These are phyloP conservation scores for Corymbia maculata DNA, from an alignment of 345 rosid genomes.

Conservation along the genomic window DNA sequence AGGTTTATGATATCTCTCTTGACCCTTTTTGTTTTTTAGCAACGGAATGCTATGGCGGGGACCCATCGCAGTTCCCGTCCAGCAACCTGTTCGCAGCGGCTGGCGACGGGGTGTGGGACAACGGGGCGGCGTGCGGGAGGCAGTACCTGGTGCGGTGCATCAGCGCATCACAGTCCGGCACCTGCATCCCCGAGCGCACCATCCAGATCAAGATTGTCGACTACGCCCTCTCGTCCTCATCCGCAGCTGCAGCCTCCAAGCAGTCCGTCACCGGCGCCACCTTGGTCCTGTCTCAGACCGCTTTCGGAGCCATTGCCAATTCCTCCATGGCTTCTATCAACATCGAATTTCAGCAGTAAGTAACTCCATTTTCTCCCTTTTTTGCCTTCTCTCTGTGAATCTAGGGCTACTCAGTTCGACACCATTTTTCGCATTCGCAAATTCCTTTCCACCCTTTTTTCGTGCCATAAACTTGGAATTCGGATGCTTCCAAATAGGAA, in stretches of 20 bases:
- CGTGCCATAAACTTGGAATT: neutral
- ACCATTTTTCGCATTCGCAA: neutral
- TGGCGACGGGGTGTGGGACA: constrained; percentile 64
- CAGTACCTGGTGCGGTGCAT: constrained; percentile 53
- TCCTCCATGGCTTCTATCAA: constrained; percentile 18
- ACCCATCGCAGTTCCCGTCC: constrained; percentile 40
- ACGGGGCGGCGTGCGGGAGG: constrained; percentile 58
- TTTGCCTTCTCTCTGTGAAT: neutral
- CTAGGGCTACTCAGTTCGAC: neutral
- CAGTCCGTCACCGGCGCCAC: constrained; percentile 21
- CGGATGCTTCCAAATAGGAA: neutral
- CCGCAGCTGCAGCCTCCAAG: neutral
- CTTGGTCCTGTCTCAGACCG: constrained; percentile 37
- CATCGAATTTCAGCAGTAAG: constrained; percentile 48
- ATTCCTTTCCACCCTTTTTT: neutral
- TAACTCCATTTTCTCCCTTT: neutral
- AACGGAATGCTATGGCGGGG: constrained; percentile 26
- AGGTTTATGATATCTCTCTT: neutral
- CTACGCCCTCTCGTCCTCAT: constrained; percentile 6
- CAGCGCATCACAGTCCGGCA: constrained; percentile 22
- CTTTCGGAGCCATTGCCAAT: constrained; percentile 32
- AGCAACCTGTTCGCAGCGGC: constrained; percentile 59
- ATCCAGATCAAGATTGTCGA: constrained; percentile 49
- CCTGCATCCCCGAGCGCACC: constrained; percentile 20
- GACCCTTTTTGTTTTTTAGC: constrained; percentile 9